Conservation (phyloP, 176 grass and related monocot species). For the Tillandsia leiboldiana region DNA sequence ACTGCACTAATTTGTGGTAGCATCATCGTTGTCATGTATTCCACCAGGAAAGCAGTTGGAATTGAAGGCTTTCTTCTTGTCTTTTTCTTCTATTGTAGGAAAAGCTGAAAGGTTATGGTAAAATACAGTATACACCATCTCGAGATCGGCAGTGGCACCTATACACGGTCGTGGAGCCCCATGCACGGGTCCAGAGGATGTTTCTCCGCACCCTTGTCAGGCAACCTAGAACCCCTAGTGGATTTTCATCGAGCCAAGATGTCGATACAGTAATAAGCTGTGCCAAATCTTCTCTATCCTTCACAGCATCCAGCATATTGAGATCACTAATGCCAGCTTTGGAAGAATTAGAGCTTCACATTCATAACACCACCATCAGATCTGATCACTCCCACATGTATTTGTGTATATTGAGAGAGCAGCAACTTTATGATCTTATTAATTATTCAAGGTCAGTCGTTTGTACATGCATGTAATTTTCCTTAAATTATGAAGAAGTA, state of each 20-base stretch:
- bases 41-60: neutral
- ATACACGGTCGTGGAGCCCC: conserved; percentile 69
- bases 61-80: neutral
- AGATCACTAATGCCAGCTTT: conserved; percentile 81
- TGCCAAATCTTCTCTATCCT: conserved; percentile 52
- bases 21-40: neutral
- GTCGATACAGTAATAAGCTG: conserved; percentile 49
- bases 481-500: neutral
- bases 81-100: conserved; percentile 26
- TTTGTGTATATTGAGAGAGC: conserved; percentile 69
- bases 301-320: conserved; percentile 78
- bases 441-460: conserved; percentile 72
- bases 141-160: conserved; percentile 96
- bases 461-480: conserved; percentile 11
- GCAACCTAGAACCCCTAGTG: conserved; percentile 51
- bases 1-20: neutral
- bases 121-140: conserved; percentile 87
- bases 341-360: conserved; percentile 90
- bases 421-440: conserved; percentile 62
- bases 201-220: conserved; percentile 93
- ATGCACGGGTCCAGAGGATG: conserved; percentile 62
- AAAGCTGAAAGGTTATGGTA: conserved; percentile 79
- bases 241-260: conserved; percentile 46
- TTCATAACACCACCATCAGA: conserved; percentile 66
- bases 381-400: conserved; percentile 97